These are phyloP conservation scores for Dendrobium chrysotoxum DNA, from an alignment of 106 monocot genomes.

Conservation along the genomic window DNA sequence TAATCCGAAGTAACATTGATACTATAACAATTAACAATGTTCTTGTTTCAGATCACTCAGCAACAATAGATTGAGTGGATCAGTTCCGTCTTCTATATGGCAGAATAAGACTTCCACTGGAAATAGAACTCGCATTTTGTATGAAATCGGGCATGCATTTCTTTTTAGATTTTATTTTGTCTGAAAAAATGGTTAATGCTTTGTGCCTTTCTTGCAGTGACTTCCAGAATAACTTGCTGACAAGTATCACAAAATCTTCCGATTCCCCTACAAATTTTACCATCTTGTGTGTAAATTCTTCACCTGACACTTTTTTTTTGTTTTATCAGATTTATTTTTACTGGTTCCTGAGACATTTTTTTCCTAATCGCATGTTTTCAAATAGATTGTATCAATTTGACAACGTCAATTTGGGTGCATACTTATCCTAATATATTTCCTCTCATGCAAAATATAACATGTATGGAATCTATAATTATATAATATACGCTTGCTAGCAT, in stretches of 20 bases:
- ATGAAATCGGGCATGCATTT: slow-evolving; percentile 12
- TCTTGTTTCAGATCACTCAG: slow-evolving; percentile 47
- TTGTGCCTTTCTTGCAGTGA: slow-evolving; percentile 36
- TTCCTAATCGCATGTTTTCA: not conserved
- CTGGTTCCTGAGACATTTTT: not conserved
- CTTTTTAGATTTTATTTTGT: too few relatives aligned
- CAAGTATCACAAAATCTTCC: slow-evolving; percentile 27
- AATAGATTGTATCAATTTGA: too few relatives aligned
- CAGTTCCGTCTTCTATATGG: slow-evolving; percentile 59
- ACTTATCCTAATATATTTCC: too few relatives aligned
- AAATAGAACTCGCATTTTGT: slow-evolving; percentile 57
- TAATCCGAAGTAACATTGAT: not conserved
- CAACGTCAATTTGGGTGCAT: too few relatives aligned
- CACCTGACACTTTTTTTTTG: not conserved
- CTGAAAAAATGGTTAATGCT: not conserved
- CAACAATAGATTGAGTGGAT: slow-evolving; percentile 48
- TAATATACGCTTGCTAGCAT: too few relatives aligned
- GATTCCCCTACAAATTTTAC: slow-evolving; percentile 50
- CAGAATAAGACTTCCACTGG: slow-evolving; percentile 27
- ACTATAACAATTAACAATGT: not conserved
- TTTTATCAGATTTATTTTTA: not conserved
- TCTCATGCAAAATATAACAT: too few relatives aligned
- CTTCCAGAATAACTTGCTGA: slow-evolving; percentile 66
- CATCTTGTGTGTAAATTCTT: slow-evolving; percentile 39
- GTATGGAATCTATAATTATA: too few relatives aligned